A percentile compares a stretch with the other conserved stretches of the same genome.
These are phyloP conservation scores for Kwoniella pini DNA, from an alignment of 768 basidiomycete genomes.

Conservation along the genomic window DNA sequence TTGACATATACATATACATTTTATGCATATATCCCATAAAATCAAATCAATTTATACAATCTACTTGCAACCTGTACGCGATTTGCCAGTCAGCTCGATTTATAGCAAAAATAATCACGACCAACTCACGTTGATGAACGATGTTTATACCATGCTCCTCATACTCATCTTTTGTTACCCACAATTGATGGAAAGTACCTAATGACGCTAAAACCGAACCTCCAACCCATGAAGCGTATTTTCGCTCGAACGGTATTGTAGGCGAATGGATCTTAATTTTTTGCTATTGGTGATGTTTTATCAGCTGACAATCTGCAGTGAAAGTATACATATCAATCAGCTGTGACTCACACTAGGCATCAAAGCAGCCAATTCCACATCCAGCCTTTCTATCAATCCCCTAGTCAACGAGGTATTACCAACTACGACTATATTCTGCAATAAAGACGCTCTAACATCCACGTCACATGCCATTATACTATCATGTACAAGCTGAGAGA, in stretches of 20 bases:
- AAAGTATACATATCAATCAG: neutral
- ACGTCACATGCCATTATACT: constrained; percentile 83
- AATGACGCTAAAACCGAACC: constrained; percentile 91
- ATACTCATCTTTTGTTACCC: constrained; percentile 53
- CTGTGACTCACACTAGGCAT: constrained; percentile 72
- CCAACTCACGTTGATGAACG: constrained; percentile 50
- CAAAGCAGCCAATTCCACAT: constrained; percentile 69
- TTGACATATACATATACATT: neutral
- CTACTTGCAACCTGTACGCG: constrained; percentile 9
- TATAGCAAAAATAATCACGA: neutral
- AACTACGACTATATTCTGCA: constrained; percentile 92
- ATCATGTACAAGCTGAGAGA: constrained; percentile 73
- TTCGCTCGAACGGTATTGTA: constrained; percentile 83
- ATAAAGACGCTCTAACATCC: constrained; percentile 83
- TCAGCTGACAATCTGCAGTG: constrained; percentile 8
- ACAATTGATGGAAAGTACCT: constrained; percentile 85
- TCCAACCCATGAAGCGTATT: constrained; percentile 92
- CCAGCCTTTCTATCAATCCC: constrained; percentile 81
- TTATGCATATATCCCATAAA: neutral
- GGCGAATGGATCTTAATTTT: constrained; percentile 91
- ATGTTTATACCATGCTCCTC: constrained; percentile 52
- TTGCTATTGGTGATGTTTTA: constrained; percentile 35
- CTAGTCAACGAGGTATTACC: constrained; percentile 86
- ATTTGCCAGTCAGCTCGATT: neutral
- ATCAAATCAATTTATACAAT: neutral